Evolutionary conservation across 306 rosid genomes (phyloP).

Genomic region (Casuarina cunninghamiana): DNA sequence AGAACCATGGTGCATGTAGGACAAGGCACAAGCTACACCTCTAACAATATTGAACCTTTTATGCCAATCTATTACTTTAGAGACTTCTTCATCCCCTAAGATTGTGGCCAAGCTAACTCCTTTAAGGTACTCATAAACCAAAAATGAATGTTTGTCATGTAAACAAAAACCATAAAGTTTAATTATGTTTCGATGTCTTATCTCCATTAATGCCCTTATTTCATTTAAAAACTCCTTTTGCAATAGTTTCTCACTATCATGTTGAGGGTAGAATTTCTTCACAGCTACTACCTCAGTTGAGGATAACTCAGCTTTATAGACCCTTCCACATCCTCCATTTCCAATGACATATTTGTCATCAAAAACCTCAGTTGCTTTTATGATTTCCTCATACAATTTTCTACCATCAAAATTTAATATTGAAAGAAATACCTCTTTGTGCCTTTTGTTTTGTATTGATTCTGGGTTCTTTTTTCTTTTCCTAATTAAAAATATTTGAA

Average conservation of each 20-base stretch:
- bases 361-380: conserved; percentile 27
- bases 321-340: conserved; percentile 29
- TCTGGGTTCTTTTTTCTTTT: no score
- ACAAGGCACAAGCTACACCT: no score
- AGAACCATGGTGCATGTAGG: no score
- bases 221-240: conserved; percentile 27
- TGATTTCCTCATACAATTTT: conserved; percentile 18
- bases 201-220: conserved; percentile 7
- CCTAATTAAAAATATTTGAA: no score
- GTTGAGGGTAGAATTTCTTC: conserved; percentile 6
- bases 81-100: background rate
- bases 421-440: no score
- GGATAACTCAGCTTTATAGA: conserved; percentile 21
- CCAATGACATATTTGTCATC: conserved; percentile 21
- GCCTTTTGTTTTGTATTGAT: no score
- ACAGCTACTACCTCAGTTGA: conserved; percentile 5
- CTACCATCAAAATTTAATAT: no score
- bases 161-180: no score
- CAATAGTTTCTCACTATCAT: background rate
- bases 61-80: background rate
- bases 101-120: conserved; percentile 1
- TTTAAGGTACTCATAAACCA: background rate
- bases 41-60: no score
- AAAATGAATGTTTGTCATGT: no score
- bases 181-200: no score